A percentile compares a stretch with the other conserved stretches of the same genome.
Conservation (phyloP, 2,329 filamentous ascomycete species). For the Aureobasidium sp. region DNA sequence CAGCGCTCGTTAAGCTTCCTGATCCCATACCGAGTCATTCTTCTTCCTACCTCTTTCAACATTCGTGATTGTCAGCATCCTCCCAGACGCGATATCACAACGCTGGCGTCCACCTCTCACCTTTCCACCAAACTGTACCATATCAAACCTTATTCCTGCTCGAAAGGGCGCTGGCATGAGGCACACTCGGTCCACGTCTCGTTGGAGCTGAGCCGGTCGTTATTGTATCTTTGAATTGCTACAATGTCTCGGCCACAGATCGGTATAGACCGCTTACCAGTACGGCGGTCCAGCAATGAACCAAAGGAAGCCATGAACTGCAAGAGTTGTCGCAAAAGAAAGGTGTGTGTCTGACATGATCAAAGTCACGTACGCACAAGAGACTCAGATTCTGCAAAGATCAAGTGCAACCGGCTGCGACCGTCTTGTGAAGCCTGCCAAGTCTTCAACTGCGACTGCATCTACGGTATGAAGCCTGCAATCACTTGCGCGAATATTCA, state of each 20-base stretch:
- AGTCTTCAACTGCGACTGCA: constrained; percentile 78
- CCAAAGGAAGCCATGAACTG: constrained; percentile 90
- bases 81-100: not conserved
- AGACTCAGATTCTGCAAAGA: constrained; percentile 43
- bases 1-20: not conserved
- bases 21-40: not conserved
- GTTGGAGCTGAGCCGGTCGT: constrained; percentile 6
- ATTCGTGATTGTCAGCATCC: not conserved
- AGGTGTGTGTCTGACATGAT: constrained; percentile 52
- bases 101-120: too few relatives aligned
- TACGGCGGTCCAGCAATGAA: constrained; percentile 62
- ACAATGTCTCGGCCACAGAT: constrained; percentile 67
- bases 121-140: not conserved
- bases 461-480: constrained; percentile 60
- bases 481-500: not conserved
- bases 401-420: constrained; percentile 81
- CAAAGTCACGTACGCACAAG: not conserved
- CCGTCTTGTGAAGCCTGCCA: constrained; percentile 84
- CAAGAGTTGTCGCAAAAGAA: constrained; percentile 87
- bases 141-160: not conserved
- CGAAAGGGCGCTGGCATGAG: constrained; percentile 7
- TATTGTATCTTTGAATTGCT: constrained; percentile 12
- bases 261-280: constrained; percentile 69
- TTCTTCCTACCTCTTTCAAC: not conserved
- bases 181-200: not conserved